These are phyloP conservation scores for Sequoia sempervirens DNA, from an alignment of 75 land plant species.

Conservation along the genomic window DNA sequence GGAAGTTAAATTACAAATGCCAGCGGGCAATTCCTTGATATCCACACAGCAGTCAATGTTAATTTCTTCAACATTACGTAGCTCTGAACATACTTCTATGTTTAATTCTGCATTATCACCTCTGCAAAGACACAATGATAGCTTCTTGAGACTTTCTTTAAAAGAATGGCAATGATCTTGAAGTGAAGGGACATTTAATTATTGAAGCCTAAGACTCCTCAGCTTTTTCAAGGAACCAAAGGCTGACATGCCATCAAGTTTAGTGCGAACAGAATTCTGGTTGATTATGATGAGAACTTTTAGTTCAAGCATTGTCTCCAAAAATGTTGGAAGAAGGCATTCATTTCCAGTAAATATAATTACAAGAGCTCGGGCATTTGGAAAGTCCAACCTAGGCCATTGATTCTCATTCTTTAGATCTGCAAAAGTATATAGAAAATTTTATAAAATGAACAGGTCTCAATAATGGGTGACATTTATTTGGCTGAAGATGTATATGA, in stretches of 20 bases:
- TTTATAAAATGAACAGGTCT: too few relatives aligned
- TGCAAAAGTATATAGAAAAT: not conserved
- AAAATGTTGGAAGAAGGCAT: constrained; percentile 19
- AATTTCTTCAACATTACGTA: constrained; percentile 41
- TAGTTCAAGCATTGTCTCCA: not conserved
- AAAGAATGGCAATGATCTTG: not conserved
- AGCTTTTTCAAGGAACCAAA: not conserved
- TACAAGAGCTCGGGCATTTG: constrained; percentile 56
- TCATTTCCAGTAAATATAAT: constrained; percentile 38
- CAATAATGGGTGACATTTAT: not conserved
- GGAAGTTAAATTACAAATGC: constrained; percentile 21
- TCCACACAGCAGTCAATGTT: constrained; percentile 18
- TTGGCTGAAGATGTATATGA: not conserved
- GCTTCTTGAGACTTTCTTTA: not conserved
- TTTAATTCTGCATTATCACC: constrained; percentile 8
- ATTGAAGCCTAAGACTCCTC: not conserved
- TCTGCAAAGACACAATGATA: not conserved
- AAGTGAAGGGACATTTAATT: not conserved
- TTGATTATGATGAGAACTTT: not conserved
- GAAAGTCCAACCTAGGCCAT: constrained; percentile 47
- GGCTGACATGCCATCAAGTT: not conserved
- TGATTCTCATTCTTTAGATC: constrained; percentile 49
- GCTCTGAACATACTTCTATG: not conserved
- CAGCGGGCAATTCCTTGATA: constrained; percentile 23
- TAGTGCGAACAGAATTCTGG: not conserved